Percentiles rank a stretch among this genome's conserved stretches.
These are phyloP conservation scores for Oryza meridionalis DNA, from an alignment of 176 grass and related monocot species.

Conservation along the genomic window DNA sequence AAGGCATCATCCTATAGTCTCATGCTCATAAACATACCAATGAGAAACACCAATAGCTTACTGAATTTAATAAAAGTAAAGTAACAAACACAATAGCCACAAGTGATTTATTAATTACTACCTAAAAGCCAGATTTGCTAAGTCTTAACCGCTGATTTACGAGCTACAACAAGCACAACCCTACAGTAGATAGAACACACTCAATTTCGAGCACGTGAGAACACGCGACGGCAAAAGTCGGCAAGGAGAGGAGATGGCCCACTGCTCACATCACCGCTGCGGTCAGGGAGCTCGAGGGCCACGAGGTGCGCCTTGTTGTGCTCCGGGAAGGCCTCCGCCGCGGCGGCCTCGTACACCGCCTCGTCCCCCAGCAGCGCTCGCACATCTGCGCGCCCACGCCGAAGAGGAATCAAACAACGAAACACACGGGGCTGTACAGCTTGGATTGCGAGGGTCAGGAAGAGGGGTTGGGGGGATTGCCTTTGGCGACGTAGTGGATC, in stretches of 20 bases:
- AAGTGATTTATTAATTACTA: neutral
- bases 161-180: neutral
- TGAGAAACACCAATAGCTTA: neutral
- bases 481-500: conserved; percentile 99
- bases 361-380: conserved; percentile 77
- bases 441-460: neutral
- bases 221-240: neutral
- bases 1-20: neutral
- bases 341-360: conserved; percentile 71
- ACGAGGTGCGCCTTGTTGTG: conserved; percentile 87
- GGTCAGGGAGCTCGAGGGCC: conserved; percentile 79
- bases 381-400: conserved; percentile 61
- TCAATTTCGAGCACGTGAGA: neutral
- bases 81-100: neutral
- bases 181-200: neutral
- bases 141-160: neutral
- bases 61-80: neutral
- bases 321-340: conserved; percentile 87
- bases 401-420: conserved; percentile 16
- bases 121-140: neutral
- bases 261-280: conserved; percentile 93
- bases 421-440: neutral
- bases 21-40: neutral
- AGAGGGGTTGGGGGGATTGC: conserved; percentile 24
- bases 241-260: conserved; percentile 31